Evolutionary conservation across 1,284 basidiomycete genomes (phyloP).

Genomic region (Ustilago lituana): DNA sequence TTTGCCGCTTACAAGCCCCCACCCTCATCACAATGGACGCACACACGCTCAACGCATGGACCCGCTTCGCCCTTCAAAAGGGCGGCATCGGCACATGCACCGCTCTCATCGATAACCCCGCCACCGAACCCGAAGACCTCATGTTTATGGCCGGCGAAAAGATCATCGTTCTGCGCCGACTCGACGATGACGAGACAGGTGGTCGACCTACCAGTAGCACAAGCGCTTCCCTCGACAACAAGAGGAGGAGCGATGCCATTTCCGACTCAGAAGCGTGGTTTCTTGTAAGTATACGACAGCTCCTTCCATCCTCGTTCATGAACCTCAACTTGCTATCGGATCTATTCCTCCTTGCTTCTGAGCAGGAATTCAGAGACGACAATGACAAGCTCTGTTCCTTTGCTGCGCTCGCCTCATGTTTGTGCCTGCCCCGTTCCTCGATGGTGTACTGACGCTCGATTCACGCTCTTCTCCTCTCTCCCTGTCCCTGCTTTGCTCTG

Average conservation of each 20-base stretch:
- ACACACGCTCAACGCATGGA: slow-evolving; percentile 65
- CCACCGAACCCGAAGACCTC: slow-evolving; percentile 59
- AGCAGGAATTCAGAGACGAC: too few relatives aligned
- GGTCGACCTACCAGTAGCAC: slow-evolving; percentile 29
- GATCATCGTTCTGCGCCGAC: slow-evolving; percentile 60
- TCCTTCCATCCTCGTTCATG: neutral
- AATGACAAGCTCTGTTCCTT: neutral
- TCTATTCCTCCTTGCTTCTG: too few relatives aligned
- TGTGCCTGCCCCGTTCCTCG: too few relatives aligned
- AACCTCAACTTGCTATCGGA: too few relatives aligned
- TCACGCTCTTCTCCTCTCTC: neutral
- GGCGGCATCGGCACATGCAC: slow-evolving; percentile 64
- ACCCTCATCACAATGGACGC: slow-evolving; percentile 62
- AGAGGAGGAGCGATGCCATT: slow-evolving; percentile 14
- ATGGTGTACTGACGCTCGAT: slow-evolving; percentile 4
- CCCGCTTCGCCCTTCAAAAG: slow-evolving; percentile 65
- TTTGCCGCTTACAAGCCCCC: too few relatives aligned
- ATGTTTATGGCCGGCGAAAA: slow-evolving; percentile 65
- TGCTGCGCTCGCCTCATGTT: too few relatives aligned
- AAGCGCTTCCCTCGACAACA: slow-evolving; percentile 10
- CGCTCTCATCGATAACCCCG: slow-evolving; percentile 61
- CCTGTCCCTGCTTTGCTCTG: neutral
- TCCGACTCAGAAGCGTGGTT: slow-evolving; percentile 42
- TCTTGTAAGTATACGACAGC: slow-evolving; percentile 15
- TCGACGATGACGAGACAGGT: slow-evolving; percentile 49